These are phyloP conservation scores for Candida michaelii DNA, from an alignment of 805 yeast species.

Conservation along the genomic window DNA sequence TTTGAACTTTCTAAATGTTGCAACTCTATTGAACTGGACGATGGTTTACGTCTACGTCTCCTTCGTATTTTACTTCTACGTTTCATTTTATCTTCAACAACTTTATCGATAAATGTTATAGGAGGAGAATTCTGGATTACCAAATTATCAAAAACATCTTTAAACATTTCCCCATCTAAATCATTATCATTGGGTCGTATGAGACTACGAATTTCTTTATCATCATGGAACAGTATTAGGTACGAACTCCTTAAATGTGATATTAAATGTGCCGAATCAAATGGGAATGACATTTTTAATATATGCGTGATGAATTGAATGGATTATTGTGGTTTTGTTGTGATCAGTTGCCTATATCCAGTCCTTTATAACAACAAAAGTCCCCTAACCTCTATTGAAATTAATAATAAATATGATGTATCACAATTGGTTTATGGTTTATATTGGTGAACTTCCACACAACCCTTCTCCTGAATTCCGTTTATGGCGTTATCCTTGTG, in stretches of 20 bases:
- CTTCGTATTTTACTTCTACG: slow-evolving; percentile 1
- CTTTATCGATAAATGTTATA: slow-evolving; percentile 13
- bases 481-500: too few relatives aligned
- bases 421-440: too few relatives aligned
- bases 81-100: slow-evolving; percentile 2
- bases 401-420: too few relatives aligned
- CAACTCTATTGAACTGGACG: background rate
- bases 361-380: too few relatives aligned
- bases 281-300: slow-evolving; percentile 36
- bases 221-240: slow-evolving; percentile 23
- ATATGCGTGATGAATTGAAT: background rate
- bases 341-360: too few relatives aligned
- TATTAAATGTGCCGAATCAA: slow-evolving; percentile 29
- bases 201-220: slow-evolving; percentile 21
- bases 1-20: background rate
- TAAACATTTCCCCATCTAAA: slow-evolving; percentile 11
- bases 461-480: too few relatives aligned
- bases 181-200: slow-evolving; percentile 19
- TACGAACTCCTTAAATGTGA: slow-evolving; percentile 30
- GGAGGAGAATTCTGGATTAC: slow-evolving; percentile 31
- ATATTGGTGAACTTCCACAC: too few relatives aligned
- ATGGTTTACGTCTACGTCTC: slow-evolving; percentile 2
- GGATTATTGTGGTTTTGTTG: too few relatives aligned
- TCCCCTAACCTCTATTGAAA: too few relatives aligned
- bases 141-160: slow-evolving; percentile 11